Evolutionary conservation across 1,139 yeast genomes (phyloP).

Genomic region (Candida mesenterica): DNA sequence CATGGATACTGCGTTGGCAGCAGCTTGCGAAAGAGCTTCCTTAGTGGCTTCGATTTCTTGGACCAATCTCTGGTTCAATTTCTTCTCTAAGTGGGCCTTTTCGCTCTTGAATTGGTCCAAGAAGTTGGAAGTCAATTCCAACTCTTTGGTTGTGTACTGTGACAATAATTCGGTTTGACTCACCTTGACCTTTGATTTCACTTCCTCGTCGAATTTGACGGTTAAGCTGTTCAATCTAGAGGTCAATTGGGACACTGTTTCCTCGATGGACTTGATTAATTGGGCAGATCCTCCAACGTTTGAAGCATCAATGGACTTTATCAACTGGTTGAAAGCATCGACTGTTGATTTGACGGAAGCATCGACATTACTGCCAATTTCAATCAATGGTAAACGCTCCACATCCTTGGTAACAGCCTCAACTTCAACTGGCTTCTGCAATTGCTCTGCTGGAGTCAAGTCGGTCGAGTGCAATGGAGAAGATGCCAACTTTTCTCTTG

Average conservation of each 20-base stretch:
- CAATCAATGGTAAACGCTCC: constrained; percentile 37
- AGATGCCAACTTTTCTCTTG: constrained; percentile 29
- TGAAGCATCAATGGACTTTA: constrained; percentile 46
- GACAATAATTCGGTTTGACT: constrained; percentile 52
- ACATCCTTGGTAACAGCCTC: constrained; percentile 35
- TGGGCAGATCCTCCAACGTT: constrained; percentile 28
- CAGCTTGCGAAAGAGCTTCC: constrained; percentile 67
- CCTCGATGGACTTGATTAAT: constrained; percentile 32
- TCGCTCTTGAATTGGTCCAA: constrained; percentile 51
- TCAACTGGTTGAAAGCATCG: constrained; percentile 51
- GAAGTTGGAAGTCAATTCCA: constrained; percentile 49
- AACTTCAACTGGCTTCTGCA: constrained; percentile 43
- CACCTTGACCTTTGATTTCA: constrained; percentile 35
- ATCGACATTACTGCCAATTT: constrained; percentile 31
- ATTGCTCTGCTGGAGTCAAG: constrained; percentile 45
- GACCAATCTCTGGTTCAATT: constrained; percentile 57
- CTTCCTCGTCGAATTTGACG: constrained; percentile 41
- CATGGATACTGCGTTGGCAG: constrained; percentile 72
- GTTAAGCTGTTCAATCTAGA: constrained; percentile 36
- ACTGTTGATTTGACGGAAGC: constrained; percentile 48
- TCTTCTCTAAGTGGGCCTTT: constrained; percentile 60
- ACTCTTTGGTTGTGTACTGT: constrained; percentile 56
- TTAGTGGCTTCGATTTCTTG: constrained; percentile 71
- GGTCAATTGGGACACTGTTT: constrained; percentile 33
- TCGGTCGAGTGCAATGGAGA: constrained; percentile 31